These are phyloP conservation scores for Phytophthora hybrid DNA, from an alignment of 352 stramenopile genomes.

Conservation along the genomic window DNA sequence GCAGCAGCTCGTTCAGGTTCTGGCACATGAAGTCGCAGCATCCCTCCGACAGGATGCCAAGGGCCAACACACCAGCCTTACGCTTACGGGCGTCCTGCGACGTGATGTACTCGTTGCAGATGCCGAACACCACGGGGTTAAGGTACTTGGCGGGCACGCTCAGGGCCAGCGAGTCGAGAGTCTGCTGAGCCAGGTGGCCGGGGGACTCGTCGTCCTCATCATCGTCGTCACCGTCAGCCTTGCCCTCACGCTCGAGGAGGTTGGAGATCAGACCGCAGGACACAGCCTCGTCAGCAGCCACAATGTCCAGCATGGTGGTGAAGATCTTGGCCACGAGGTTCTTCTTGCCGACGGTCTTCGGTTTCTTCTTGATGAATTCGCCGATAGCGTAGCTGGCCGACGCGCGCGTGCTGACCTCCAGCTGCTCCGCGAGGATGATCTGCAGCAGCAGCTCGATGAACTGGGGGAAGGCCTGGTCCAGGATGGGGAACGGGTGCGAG, in stretches of 20 bases:
- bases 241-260: slow-evolving; percentile 75
- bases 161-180: slow-evolving; percentile 83
- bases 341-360: slow-evolving; percentile 91
- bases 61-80: slow-evolving; percentile 96
- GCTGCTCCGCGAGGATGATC: slow-evolving; percentile 77
- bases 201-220: slow-evolving; percentile 86
- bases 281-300: slow-evolving; percentile 77
- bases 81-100: slow-evolving; percentile 90
- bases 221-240: slow-evolving; percentile 62
- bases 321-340: slow-evolving; percentile 86
- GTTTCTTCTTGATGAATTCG: slow-evolving; percentile 91
- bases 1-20: slow-evolving; percentile 94
- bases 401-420: slow-evolving; percentile 82
- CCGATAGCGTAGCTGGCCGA: slow-evolving; percentile 86
- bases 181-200: slow-evolving; percentile 86
- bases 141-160: slow-evolving; percentile 87
- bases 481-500: slow-evolving; percentile 84
- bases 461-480: slow-evolving; percentile 80
- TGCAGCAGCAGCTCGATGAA: slow-evolving; percentile 89
- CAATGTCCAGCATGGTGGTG: slow-evolving; percentile 87
- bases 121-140: slow-evolving; percentile 75
- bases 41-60: slow-evolving; percentile 98
- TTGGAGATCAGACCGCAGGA: slow-evolving; percentile 88
- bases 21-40: slow-evolving; percentile 96
- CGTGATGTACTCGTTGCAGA: slow-evolving; percentile 92